Conservation (phyloP, 2,329 filamentous ascomycete genomes). For the Pyricularia grisea region DNA sequence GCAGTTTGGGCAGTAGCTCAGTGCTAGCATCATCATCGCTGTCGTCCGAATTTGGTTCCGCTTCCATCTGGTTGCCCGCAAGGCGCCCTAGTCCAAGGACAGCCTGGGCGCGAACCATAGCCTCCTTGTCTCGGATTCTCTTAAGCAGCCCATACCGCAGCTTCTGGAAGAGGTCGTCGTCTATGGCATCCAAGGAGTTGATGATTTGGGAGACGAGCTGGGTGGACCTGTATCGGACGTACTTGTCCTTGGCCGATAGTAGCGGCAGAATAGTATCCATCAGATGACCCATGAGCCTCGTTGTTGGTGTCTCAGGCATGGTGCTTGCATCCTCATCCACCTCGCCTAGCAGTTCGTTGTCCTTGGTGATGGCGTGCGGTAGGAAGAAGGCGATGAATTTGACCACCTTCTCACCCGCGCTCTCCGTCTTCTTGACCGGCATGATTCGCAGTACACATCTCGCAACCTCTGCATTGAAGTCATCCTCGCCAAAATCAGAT, state of each 20-base stretch:
- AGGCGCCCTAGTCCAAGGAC: conserved; percentile 82
- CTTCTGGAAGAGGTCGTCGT: conserved; percentile 82
- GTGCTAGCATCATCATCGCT: conserved; percentile 54
- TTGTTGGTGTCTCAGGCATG: conserved; percentile 75
- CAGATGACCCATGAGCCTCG: conserved; percentile 65
- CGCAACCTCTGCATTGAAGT: conserved; percentile 80
- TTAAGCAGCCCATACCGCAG: conserved; percentile 72
- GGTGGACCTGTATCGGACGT: conserved; percentile 78
- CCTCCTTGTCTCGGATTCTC: conserved; percentile 86
- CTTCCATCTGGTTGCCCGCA: conserved; percentile 67
- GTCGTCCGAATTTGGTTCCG: conserved; percentile 59
- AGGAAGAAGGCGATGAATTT: conserved; percentile 85
- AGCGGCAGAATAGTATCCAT: conserved; percentile 66
- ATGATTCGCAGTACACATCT: conserved; percentile 76
- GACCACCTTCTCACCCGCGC: conserved; percentile 75
- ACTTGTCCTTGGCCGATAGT: conserved; percentile 84
- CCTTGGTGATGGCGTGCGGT: conserved; percentile 59
- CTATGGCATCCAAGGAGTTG: conserved; percentile 84
- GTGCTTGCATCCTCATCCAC: conserved; percentile 60
- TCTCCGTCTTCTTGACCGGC: conserved; percentile 84
- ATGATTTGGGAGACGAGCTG: conserved; percentile 87
- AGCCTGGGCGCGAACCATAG: conserved; percentile 84
- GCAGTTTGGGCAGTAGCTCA: conserved; percentile 70
- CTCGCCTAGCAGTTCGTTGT: conserved; percentile 57
- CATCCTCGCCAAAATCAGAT: conserved; percentile 68